Percentiles rank a stretch among this genome's conserved stretches.
phyloP scores from a whole-genome alignment of 345 rosid species.

The Ricinus communis region DNA sequence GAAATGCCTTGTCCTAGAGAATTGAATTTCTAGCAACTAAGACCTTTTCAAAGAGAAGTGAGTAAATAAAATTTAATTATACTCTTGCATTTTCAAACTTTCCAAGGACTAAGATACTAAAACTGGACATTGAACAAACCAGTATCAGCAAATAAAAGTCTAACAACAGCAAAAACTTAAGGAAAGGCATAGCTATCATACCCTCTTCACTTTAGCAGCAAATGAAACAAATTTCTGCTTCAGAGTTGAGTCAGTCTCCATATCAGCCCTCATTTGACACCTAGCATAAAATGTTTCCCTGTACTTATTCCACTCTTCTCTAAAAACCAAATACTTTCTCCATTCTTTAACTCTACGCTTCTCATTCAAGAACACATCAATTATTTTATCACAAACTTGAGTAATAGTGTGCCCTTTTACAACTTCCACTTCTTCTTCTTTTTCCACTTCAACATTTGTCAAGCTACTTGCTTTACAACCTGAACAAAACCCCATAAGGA shows the following conservation, averaged over 20 bases:
- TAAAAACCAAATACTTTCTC: conserved; percentile 72
- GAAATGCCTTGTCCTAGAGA: no score
- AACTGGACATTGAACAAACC: no score
- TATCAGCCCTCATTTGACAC: conserved; percentile 56
- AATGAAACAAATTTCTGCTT: conserved; percentile 57
- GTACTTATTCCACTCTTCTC: conserved; percentile 87
- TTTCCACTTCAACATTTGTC: conserved; percentile 41
- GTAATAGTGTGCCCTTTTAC: conserved; percentile 68
- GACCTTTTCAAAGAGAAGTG: no score
- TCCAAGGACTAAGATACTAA: no score
- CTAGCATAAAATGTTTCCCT: conserved; percentile 62
- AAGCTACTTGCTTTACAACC: conserved; percentile 46
- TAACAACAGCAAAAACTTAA: not conserved
- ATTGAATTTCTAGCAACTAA: no score
- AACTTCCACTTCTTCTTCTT: conserved; percentile 54
- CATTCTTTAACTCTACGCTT: conserved; percentile 74
- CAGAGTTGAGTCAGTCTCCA: conserved; percentile 51
- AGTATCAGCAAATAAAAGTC: not conserved
- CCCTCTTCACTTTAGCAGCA: conserved; percentile 77
- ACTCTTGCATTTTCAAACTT: no score
- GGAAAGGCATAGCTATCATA: conserved; percentile 18
- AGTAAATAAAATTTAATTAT: no score
- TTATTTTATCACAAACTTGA: conserved; percentile 73
- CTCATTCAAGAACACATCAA: conserved; percentile 75
- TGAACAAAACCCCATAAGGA: conserved; percentile 17